These are phyloP conservation scores for Peronospora belbahrii DNA, from an alignment of 352 stramenopile genomes.

Conservation along the genomic window DNA sequence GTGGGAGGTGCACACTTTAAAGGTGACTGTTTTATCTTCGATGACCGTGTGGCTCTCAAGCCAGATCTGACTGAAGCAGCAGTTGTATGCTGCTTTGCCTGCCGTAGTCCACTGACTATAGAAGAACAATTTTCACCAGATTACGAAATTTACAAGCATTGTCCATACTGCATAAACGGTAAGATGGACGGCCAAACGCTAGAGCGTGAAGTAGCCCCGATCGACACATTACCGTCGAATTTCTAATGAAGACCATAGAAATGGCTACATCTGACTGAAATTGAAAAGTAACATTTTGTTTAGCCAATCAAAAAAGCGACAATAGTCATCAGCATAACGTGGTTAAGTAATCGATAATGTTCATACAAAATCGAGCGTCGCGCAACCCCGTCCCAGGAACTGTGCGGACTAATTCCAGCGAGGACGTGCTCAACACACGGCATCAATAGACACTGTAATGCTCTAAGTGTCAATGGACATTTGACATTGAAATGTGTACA, in stretches of 20 bases:
- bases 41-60: constrained; percentile 64
- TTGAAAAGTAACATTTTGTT: too few species aligned
- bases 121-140: constrained; percentile 39
- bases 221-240: not conserved
- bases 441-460: not conserved
- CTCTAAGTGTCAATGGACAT: not conserved
- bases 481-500: too few species aligned
- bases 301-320: too few species aligned
- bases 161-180: constrained; percentile 46
- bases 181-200: constrained; percentile 44
- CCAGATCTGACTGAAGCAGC: constrained; percentile 42
- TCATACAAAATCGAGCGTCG: constrained; percentile 6
- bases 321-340: too few species aligned
- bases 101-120: constrained; percentile 44
- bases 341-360: too few species aligned
- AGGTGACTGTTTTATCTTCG: constrained; percentile 76
- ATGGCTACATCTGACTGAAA: not conserved
- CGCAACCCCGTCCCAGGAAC: not conserved
- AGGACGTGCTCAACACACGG: not conserved
- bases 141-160: constrained; percentile 37
- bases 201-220: not conserved
- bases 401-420: not conserved
- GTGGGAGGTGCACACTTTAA: constrained; percentile 60
- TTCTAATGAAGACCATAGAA: not conserved
- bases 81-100: constrained; percentile 43